Conservation (phyloP, 2,329 filamentous ascomycete genomes). For the Penicillium sp. region DNA sequence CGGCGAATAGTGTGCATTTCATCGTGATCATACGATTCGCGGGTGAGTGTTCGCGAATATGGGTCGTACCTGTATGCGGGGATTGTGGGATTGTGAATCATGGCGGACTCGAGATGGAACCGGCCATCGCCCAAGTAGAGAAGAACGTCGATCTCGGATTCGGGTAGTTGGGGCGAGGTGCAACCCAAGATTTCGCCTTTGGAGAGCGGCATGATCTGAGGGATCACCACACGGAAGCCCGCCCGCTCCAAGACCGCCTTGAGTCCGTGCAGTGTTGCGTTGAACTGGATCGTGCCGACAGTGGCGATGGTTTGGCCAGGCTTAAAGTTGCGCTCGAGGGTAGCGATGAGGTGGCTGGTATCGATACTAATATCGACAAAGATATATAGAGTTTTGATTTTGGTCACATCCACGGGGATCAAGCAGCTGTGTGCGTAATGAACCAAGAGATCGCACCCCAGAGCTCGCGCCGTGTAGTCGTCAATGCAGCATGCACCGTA, state of each 20-base stretch:
- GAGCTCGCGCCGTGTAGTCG: constrained; percentile 91
- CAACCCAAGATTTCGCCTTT: constrained; percentile 98
- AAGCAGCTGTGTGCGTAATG: constrained; percentile 98
- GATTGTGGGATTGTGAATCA: constrained; percentile 94
- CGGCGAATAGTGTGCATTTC: constrained; percentile 83
- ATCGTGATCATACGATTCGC: constrained; percentile 87
- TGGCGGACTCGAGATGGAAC: constrained; percentile 96
- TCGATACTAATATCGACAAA: constrained; percentile 99
- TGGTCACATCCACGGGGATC: constrained; percentile 93
- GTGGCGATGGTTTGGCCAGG: constrained; percentile 84
- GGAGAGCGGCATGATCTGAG: constrained; percentile 88
- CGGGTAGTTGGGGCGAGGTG: constrained; percentile 75
- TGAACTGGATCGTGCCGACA: constrained; percentile 98
- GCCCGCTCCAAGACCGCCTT: constrained; percentile 75
- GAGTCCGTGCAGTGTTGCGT: constrained; percentile 89
- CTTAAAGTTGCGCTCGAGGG: constrained; percentile 84
- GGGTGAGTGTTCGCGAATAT: constrained; percentile 87
- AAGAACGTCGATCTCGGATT: constrained; percentile 70
- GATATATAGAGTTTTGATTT: constrained; percentile 95
- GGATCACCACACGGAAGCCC: constrained; percentile 82
- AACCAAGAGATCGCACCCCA: constrained; percentile 91
- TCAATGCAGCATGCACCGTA: constrained; percentile 99
- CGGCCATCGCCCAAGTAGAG: constrained; percentile 89
- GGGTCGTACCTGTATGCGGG: constrained; percentile 97
- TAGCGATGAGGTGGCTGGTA: constrained; percentile 79